Conservation (phyloP, 2,329 filamentous ascomycete species). For the Xylaria sp. region DNA sequence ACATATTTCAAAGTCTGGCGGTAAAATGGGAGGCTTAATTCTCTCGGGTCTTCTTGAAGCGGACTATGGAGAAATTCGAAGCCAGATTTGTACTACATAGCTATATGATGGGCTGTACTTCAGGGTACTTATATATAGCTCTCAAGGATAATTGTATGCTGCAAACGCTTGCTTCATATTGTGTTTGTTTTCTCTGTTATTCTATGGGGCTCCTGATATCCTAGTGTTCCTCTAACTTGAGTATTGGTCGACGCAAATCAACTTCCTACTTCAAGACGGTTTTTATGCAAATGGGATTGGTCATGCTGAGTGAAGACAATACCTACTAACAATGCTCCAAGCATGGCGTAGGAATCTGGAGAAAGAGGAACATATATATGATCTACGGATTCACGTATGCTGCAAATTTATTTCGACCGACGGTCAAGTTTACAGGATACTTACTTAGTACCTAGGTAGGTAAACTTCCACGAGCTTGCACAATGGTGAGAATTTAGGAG, state of each 20-base stretch:
- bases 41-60: neutral
- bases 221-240: neutral
- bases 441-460: too few species aligned
- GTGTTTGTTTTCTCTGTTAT: neutral
- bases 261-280: neutral
- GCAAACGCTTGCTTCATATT: neutral
- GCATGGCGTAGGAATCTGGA: too few species aligned
- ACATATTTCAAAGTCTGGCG: neutral
- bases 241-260: neutral
- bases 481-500: too few species aligned
- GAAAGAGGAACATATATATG: neutral
- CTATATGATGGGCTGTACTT: slow-evolving; percentile 11
- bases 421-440: too few species aligned
- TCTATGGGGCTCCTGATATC: neutral
- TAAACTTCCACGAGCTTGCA: too few species aligned
- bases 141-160: neutral
- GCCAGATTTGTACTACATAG: slow-evolving; percentile 19
- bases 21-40: slow-evolving; percentile 1
- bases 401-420: too few species aligned
- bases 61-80: neutral
- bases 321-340: too few species aligned
- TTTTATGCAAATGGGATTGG: too few species aligned
- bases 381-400: too few species aligned
- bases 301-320: too few species aligned
- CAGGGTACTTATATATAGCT: slow-evolving; percentile 4